A percentile compares a stretch with the other conserved stretches of the same genome.
Evolutionary conservation across 805 yeast species (phyloP).

Genomic region (Priceomyces castillae): DNA sequence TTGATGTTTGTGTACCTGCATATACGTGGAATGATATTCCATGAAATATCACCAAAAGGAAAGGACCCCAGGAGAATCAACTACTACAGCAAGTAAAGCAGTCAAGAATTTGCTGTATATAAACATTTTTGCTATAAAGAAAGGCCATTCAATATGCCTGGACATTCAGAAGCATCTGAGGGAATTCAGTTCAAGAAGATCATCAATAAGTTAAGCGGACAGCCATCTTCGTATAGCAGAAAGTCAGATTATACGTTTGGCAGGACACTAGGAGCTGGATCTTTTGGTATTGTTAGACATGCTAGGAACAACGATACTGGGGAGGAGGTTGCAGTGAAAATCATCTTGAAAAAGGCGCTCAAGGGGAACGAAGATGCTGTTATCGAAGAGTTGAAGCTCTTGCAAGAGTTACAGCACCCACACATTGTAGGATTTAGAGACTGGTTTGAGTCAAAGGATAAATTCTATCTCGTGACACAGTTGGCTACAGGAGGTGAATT

Average conservation of each 20-base stretch:
- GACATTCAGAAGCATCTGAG: conserved; percentile 6
- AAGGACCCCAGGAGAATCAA: no score
- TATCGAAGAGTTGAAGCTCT: conserved; percentile 69
- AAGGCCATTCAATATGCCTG: conserved; percentile 2
- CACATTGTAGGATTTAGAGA: conserved; percentile 87
- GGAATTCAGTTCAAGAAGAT: conserved; percentile 29
- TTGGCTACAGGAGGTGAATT: conserved; percentile 95
- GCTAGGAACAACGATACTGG: conserved; percentile 52
- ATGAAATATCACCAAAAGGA: no score
- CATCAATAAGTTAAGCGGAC: conserved; percentile 62
- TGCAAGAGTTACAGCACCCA: conserved; percentile 70
- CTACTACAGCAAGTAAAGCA: no score
- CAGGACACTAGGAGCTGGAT: conserved; percentile 88
- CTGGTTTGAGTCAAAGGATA: conserved; percentile 92
- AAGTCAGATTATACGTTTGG: conserved; percentile 75
- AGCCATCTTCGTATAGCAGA: conserved; percentile 65
- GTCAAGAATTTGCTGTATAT: no score
- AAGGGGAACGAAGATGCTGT: conserved; percentile 76
- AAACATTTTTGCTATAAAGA: no score
- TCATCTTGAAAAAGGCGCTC: conserved; percentile 80
- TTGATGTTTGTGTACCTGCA: no score
- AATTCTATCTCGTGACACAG: conserved; percentile 91
- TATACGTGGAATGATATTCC: no score
- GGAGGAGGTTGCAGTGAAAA: conserved; percentile 86
- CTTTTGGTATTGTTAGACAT: conserved; percentile 87